phyloP scores from a whole-genome alignment of 345 rosid genomes.

The Alliaria petiolata region DNA sequence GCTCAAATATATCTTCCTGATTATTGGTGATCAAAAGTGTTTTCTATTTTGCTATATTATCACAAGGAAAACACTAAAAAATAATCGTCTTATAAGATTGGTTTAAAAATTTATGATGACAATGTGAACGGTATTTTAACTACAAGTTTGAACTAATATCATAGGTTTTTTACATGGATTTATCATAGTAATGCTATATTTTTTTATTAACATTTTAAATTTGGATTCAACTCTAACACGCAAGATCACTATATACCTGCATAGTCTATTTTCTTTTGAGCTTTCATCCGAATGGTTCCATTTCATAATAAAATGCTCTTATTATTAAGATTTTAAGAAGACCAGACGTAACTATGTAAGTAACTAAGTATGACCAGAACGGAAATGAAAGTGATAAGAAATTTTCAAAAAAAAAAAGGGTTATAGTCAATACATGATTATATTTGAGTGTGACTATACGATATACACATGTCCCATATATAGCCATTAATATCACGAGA shows the following conservation, averaged over 20 bases:
- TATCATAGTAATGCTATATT: too few species aligned
- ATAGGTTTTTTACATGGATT: too few species aligned
- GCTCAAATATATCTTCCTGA: too few species aligned
- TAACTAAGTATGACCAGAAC: background rate
- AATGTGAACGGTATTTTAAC: too few species aligned
- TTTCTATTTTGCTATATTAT: too few species aligned
- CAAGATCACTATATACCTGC: background rate
- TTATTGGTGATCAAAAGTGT: too few species aligned
- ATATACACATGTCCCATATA: constrained; percentile 28
- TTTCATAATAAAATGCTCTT: background rate
- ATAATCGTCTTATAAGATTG: too few species aligned
- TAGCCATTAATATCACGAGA: constrained; percentile 27
- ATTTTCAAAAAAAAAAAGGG: background rate
- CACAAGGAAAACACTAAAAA: too few species aligned
- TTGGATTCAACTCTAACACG: too few species aligned
- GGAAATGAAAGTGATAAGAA: background rate
- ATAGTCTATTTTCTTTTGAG: background rate
- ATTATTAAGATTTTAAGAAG: background rate
- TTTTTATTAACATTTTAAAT: too few species aligned
- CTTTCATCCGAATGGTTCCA: constrained; percentile 5
- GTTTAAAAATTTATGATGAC: too few species aligned
- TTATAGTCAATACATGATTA: constrained; percentile 9
- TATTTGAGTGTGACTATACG: constrained; percentile 22
- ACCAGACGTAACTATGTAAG: background rate
- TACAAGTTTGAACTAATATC: too few species aligned